These are phyloP conservation scores for Corynespora cassiicola DNA, from an alignment of 2,329 filamentous ascomycete genomes.

Conservation along the genomic window DNA sequence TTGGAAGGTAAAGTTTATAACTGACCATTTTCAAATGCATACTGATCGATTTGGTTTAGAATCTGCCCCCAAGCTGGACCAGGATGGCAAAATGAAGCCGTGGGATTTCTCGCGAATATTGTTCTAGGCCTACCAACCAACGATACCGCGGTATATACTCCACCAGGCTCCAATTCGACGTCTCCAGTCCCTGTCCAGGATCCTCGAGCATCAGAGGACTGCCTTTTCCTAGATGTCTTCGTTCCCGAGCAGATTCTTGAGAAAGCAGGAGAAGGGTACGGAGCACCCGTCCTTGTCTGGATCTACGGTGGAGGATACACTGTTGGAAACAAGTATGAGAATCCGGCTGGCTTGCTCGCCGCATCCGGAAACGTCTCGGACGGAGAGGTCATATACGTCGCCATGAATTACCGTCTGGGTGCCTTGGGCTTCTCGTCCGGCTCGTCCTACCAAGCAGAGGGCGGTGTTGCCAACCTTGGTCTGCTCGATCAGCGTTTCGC, in stretches of 20 bases:
- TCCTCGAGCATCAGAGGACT: constrained; percentile 52
- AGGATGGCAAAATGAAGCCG: constrained; percentile 50
- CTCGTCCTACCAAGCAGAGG: constrained; percentile 40
- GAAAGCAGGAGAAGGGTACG: constrained; percentile 31
- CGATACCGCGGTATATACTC: constrained; percentile 28
- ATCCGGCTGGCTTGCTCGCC: constrained; percentile 50
- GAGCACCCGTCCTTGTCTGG: constrained; percentile 56
- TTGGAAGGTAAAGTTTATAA: constrained; percentile 33
- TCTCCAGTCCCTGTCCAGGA: constrained; percentile 26
- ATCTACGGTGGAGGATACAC: constrained; percentile 60
- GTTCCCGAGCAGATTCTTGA: constrained; percentile 50
- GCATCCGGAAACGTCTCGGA: constrained; percentile 48
- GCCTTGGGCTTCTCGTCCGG: constrained; percentile 44
- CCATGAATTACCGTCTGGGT: constrained; percentile 56
- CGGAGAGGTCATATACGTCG: constrained; percentile 53
- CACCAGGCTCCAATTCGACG: constrained; percentile 32
- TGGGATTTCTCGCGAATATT: constrained; percentile 39
- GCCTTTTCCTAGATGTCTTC: constrained; percentile 56
- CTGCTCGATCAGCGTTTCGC: constrained; percentile 48
- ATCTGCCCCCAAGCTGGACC: constrained; percentile 47
- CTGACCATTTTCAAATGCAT: constrained; percentile 49
- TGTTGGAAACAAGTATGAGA: constrained; percentile 48
- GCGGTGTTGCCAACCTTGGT: constrained; percentile 41
- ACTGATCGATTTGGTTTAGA: constrained; percentile 12
- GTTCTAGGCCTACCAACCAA: constrained; percentile 38